Conservation (phyloP, 768 basidiomycete species). For the Leccinum subgranulosum region DNA sequence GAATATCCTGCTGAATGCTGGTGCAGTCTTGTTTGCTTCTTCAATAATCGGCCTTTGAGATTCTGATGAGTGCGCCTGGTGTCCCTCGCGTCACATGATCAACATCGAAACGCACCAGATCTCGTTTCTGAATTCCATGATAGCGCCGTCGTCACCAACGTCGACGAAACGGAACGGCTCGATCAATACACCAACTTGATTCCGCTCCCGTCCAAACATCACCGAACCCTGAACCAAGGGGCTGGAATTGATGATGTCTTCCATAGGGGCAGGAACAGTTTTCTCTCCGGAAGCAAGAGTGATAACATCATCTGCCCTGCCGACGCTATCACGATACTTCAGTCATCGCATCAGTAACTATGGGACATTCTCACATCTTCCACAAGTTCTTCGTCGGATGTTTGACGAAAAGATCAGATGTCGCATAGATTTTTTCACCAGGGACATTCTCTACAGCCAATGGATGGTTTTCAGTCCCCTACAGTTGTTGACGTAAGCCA, state of each 20-base stretch:
- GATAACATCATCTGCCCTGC: slow-evolving; percentile 35
- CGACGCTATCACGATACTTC: slow-evolving; percentile 27
- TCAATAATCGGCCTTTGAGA: slow-evolving; percentile 34
- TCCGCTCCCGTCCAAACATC: slow-evolving; percentile 33
- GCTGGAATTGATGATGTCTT: slow-evolving; percentile 13
- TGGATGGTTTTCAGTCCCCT: slow-evolving; percentile 2
- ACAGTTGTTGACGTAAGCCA: neutral
- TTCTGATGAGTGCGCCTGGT: neutral
- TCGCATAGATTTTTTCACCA: slow-evolving; percentile 35
- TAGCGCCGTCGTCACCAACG: neutral
- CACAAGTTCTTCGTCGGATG: slow-evolving; percentile 44
- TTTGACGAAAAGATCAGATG: slow-evolving; percentile 40
- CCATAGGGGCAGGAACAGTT: slow-evolving; percentile 33
- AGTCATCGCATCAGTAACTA: neutral
- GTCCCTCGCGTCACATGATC: neutral
- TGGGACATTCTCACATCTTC: slow-evolving; percentile 34
- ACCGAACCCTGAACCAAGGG: slow-evolving; percentile 21
- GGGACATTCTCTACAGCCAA: slow-evolving; percentile 30
- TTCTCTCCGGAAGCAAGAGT: slow-evolving; percentile 33
- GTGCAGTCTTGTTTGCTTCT: slow-evolving; percentile 37
- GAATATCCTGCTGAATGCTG: slow-evolving; percentile 40
- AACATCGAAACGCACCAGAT: slow-evolving; percentile 21
- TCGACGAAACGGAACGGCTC: slow-evolving; percentile 25
- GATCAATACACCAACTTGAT: slow-evolving; percentile 30
- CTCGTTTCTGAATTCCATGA: slow-evolving; percentile 12